Evolutionary conservation across 805 yeast species (phyloP).

Genomic region (Cyberlindnera subsufficiens): DNA sequence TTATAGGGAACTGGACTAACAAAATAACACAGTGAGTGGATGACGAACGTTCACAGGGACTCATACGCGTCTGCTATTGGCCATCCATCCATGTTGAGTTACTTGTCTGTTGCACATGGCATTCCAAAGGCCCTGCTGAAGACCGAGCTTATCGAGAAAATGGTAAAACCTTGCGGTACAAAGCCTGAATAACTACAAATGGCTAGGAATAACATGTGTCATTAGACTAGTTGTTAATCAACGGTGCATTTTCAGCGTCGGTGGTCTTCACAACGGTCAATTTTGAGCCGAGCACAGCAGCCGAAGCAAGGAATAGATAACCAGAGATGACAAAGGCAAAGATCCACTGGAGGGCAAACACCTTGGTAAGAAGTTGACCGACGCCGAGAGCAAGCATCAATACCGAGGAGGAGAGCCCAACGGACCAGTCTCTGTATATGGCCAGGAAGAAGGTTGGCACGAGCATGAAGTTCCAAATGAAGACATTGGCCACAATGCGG

Average conservation of each 20-base stretch:
- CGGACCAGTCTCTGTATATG: slow-evolving; percentile 63
- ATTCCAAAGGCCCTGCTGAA: slow-evolving; percentile 32
- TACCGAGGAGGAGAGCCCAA: slow-evolving; percentile 54
- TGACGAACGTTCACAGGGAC: slow-evolving; percentile 60
- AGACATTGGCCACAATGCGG: slow-evolving; percentile 63
- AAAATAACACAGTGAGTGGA: slow-evolving; percentile 45
- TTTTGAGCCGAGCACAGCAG: slow-evolving; percentile 39
- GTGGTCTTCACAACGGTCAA: slow-evolving; percentile 4
- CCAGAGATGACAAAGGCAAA: slow-evolving; percentile 69
- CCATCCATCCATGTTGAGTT: slow-evolving; percentile 49
- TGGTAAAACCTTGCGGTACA: slow-evolving; percentile 30
- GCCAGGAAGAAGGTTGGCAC: slow-evolving; percentile 55
- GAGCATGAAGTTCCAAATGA: slow-evolving; percentile 72
- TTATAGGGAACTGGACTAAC: background rate
- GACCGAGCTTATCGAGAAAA: slow-evolving; percentile 32
- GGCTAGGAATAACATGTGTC: background rate
- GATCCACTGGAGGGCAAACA: slow-evolving; percentile 80
- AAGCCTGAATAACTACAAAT: background rate
- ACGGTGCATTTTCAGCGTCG: slow-evolving; percentile 33
- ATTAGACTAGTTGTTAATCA: slow-evolving; percentile 22
- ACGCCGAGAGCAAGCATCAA: slow-evolving; percentile 62
- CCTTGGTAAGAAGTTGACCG: slow-evolving; percentile 62
- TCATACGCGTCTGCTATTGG: slow-evolving; percentile 57
- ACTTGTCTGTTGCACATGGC: slow-evolving; percentile 46
- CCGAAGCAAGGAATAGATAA: slow-evolving; percentile 44